Evolutionary conservation across 2,329 filamentous ascomycete genomes (phyloP).

Genomic region (Cytospora schulzeri): DNA sequence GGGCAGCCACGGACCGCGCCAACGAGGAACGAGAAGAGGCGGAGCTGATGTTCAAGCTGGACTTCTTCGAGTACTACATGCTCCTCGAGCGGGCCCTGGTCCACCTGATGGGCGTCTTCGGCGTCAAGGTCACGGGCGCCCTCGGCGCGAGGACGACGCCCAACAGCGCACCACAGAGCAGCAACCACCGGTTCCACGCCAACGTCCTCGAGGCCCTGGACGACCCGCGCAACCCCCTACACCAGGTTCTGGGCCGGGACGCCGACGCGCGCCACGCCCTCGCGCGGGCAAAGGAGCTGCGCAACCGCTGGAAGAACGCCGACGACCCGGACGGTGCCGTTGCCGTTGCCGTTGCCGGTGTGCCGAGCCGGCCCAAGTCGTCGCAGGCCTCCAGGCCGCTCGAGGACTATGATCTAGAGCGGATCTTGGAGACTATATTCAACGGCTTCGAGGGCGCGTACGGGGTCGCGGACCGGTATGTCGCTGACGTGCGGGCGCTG

Average conservation of each 20-base stretch:
- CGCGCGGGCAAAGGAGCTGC: slow-evolving; percentile 65
- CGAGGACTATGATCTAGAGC: slow-evolving; percentile 62
- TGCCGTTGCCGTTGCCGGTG: slow-evolving; percentile 40
- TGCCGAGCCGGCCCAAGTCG: slow-evolving; percentile 11
- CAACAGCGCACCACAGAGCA: slow-evolving; percentile 3
- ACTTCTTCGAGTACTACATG: slow-evolving; percentile 77
- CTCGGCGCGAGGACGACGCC: slow-evolving; percentile 15
- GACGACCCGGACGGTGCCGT: slow-evolving; percentile 46
- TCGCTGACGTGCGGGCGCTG: slow-evolving; percentile 32
- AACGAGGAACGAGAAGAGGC: slow-evolving; percentile 44
- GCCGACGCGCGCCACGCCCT: slow-evolving; percentile 58
- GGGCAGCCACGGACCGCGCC: slow-evolving; percentile 48
- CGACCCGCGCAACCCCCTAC: slow-evolving; percentile 57
- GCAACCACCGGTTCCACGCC: slow-evolving; percentile 61
- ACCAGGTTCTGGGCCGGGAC: slow-evolving; percentile 55
- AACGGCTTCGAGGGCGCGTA: slow-evolving; percentile 62
- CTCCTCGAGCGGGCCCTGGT: slow-evolving; percentile 72
- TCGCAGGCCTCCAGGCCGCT: slow-evolving; percentile 41
- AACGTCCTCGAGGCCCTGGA: slow-evolving; percentile 68
- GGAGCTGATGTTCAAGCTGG: slow-evolving; percentile 74
- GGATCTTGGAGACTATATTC: slow-evolving; percentile 61
- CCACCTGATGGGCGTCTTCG: slow-evolving; percentile 65
- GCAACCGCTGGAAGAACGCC: slow-evolving; percentile 73
- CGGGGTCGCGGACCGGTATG: slow-evolving; percentile 49
- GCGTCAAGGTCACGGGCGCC: slow-evolving; percentile 51